A percentile compares a stretch with the other conserved stretches of the same genome.
These are phyloP conservation scores for Wallacemonas sp. DNA, from an alignment of 208 protist genomes.

Conservation along the genomic window DNA sequence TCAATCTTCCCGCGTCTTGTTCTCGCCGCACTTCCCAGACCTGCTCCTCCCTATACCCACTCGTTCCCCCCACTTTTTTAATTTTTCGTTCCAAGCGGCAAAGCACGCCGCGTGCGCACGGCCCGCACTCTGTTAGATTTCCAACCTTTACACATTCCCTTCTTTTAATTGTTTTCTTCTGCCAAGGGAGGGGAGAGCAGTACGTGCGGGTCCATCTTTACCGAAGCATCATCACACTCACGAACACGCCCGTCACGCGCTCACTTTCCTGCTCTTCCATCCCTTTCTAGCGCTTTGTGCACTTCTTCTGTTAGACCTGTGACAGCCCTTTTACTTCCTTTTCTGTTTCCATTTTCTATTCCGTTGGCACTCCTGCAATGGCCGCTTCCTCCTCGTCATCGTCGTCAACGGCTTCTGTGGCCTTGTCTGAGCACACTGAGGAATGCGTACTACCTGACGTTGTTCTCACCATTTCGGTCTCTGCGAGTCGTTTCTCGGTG, in stretches of 20 bases:
- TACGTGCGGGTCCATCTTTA: too few relatives aligned
- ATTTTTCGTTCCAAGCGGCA: too few relatives aligned
- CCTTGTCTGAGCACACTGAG: neutral
- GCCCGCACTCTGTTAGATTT: too few relatives aligned
- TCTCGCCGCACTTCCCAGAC: too few relatives aligned
- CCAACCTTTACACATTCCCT: conserved; percentile 2
- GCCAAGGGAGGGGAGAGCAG: too few relatives aligned
- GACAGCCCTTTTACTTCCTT: neutral
- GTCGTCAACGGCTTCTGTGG: neutral
- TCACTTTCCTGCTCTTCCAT: conserved; percentile 7
- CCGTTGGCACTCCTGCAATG: neutral
- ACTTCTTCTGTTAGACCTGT: neutral
- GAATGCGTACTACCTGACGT: neutral
- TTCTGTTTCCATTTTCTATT: neutral
- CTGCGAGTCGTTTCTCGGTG: neutral
- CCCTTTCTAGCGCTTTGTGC: conserved; percentile 11
- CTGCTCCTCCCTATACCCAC: too few relatives aligned
- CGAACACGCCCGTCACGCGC: neutral
- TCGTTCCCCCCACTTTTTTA: too few relatives aligned
- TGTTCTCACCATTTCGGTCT: neutral
- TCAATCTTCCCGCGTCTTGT: too few relatives aligned
- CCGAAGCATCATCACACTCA: conserved; percentile 11
- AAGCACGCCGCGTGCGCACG: too few relatives aligned
- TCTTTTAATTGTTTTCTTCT: neutral
- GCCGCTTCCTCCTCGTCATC: neutral